These are phyloP conservation scores for Sextonia rubra DNA, from an alignment of 164 flowering plant species.

Conservation along the genomic window DNA sequence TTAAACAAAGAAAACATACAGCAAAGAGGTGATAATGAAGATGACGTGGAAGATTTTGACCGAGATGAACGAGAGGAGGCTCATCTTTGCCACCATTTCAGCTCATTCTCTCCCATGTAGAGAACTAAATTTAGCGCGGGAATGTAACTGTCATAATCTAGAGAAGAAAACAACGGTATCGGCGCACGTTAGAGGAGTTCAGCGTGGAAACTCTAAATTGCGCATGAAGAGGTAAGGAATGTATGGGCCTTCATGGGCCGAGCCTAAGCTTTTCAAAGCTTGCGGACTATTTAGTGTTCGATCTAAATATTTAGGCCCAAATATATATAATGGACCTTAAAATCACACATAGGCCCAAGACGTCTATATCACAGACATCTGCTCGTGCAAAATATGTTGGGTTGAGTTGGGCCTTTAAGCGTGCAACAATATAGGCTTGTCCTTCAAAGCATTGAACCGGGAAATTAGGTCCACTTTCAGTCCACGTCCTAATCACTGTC, in stretches of 20 bases:
- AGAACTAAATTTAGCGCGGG: not conserved
- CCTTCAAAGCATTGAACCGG: too few relatives aligned
- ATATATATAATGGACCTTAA: too few relatives aligned
- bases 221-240: not conserved
- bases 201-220: too few relatives aligned
- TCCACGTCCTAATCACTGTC: too few relatives aligned
- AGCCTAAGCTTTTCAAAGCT: not conserved
- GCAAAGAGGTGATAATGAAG: not conserved
- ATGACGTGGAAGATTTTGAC: not conserved
- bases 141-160: not conserved
- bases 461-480: too few relatives aligned
- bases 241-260: not conserved
- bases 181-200: too few relatives aligned
- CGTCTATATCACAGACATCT: too few relatives aligned
- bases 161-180: too few relatives aligned
- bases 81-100: not conserved
- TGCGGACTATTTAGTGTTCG: not conserved
- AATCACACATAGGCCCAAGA: too few relatives aligned
- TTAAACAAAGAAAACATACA: conserved; percentile 1
- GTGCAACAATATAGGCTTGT: too few relatives aligned
- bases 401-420: too few relatives aligned
- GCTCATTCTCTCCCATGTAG: not conserved
- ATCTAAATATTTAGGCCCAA: not conserved
- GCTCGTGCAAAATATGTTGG: too few relatives aligned
- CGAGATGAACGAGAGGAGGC: not conserved